Conservation (phyloP, 345 rosid genomes). For the Lumnitzera racemosa region DNA sequence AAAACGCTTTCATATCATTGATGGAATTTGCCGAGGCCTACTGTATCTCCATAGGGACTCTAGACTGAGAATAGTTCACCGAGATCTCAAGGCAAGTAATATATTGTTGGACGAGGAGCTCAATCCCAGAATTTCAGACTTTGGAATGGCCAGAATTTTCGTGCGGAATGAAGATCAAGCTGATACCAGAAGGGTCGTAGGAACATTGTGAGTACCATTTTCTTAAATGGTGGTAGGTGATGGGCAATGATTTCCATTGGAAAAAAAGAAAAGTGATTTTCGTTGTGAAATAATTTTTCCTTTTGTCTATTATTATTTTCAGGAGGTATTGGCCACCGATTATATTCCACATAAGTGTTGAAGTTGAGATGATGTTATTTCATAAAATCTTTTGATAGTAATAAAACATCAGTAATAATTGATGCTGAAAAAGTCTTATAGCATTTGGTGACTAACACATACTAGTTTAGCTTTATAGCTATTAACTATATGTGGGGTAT, state of each 20-base stretch:
- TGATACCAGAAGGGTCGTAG: constrained; percentile 35
- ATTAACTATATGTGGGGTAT: background rate
- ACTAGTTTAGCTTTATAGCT: too few species aligned
- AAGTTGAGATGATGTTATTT: too few species aligned
- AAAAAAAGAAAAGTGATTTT: too few species aligned
- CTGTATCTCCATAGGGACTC: constrained; percentile 47
- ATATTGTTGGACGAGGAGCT: constrained; percentile 42
- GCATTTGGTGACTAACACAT: too few species aligned
- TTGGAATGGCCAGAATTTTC: constrained; percentile 40
- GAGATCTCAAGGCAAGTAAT: constrained; percentile 44
- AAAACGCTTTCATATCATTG: constrained; percentile 28
- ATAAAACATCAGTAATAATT: too few species aligned
- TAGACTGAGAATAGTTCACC: constrained; percentile 36
- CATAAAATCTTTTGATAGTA: too few species aligned
- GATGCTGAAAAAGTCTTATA: too few species aligned
- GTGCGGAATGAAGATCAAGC: constrained; percentile 29
- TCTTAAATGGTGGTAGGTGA: background rate
- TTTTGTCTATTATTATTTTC: too few species aligned
- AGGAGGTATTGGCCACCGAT: too few species aligned
- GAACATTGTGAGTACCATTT: constrained; percentile 32
- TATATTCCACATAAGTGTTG: too few species aligned
- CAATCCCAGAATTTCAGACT: constrained; percentile 41
- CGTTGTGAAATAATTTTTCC: too few species aligned
- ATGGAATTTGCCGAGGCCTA: constrained; percentile 43
- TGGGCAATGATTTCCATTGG: too few species aligned